Evolutionary conservation across 768 basidiomycete genomes (phyloP), one percentile per base, ranked within the genome.

Genomic region (Mycena maculata): DNA sequence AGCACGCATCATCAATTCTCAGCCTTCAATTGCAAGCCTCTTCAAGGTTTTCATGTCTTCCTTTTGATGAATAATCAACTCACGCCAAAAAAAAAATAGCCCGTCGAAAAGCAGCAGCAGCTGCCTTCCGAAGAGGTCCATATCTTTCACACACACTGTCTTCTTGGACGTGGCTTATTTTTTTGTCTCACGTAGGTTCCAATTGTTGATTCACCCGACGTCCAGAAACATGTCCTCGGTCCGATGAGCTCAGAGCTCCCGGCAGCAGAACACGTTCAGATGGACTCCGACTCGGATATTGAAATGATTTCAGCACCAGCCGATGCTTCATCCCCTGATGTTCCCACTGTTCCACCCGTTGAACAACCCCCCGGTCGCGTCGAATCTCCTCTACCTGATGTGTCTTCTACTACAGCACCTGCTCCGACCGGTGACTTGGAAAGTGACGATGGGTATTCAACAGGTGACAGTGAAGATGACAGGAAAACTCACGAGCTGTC

Each of bases 241-340:
- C 54, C 54, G 20, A 42, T 22, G 54, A 27, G 54, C 42, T 28
- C 41, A 31, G 25, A 57, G 25, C 41, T 57, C 42, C 55, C 39
- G 55, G 41, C 36, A 48, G 48, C 23, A 27, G 48, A 50, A 38
- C 45, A 60, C 7, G 45, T 25, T 39, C 47, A 39, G 47, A 23
- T 50, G 48, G 59, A 60, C 47, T 41, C 59, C 25, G 48, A 60
- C 38, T 60, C 59, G n/a, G 59, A 60, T 16, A 30, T 60, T 38
- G 59, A 60, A 20, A 60, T 60, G 59, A 60, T 49, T 38, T 60
- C 38, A 10, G 47, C 47, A 28, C 36, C 27, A 42, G 45, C 45
- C n/a, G 28, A 44, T 44, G 9, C 55, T 30, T 41, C 54, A 56
- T 23, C 54, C 25, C 54, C 38, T 23, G 54, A 56, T n/a, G n/a